Percentiles rank a stretch among this genome's conserved stretches.
phyloP scores from a whole-genome alignment of 805 yeast species.

The Jamesozyma hellenica region DNA sequence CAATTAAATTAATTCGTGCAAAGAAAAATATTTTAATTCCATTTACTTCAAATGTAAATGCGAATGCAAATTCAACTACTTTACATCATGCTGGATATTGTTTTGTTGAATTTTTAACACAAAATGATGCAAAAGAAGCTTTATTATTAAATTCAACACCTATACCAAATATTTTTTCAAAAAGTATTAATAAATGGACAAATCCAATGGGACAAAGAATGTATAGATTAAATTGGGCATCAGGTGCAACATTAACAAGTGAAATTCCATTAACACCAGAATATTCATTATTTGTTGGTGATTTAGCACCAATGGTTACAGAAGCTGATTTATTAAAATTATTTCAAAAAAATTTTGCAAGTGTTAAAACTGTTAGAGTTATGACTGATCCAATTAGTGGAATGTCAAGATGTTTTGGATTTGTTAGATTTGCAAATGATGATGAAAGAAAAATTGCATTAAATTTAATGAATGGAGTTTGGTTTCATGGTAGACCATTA shows the following conservation, averaged over 20 bases:
- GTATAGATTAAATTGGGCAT: slow-evolving; percentile 75
- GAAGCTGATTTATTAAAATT: slow-evolving; percentile 68
- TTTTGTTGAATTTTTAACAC: slow-evolving; percentile 62
- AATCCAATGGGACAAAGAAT: slow-evolving; percentile 40
- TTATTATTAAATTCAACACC: slow-evolving; percentile 54
- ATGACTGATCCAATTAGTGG: slow-evolving; percentile 82
- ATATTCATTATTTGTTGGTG: slow-evolving; percentile 74
- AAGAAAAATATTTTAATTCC: slow-evolving; percentile 30
- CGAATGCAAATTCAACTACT: slow-evolving; percentile 26
- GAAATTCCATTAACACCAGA: slow-evolving; percentile 69
- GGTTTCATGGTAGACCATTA: slow-evolving; percentile 70
- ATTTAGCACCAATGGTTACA: slow-evolving; percentile 64
- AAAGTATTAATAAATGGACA: slow-evolving; percentile 16
- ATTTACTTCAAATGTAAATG: slow-evolving; percentile 16
- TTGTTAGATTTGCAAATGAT: slow-evolving; percentile 65
- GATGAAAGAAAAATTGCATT: slow-evolving; percentile 59
- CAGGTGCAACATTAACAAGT: slow-evolving; percentile 66
- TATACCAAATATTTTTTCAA: slow-evolving; percentile 40
- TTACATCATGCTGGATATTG: slow-evolving; percentile 56
- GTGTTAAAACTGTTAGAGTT: slow-evolving; percentile 71
- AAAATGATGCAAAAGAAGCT: slow-evolving; percentile 61
- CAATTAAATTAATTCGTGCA: slow-evolving; percentile 56
- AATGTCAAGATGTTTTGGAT: slow-evolving; percentile 69
- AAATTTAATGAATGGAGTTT: slow-evolving; percentile 65
- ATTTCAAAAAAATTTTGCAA: slow-evolving; percentile 54